Base-by-base conservation (phyloP, 2,329 filamentous ascomycete species). In the Cercospora nicotianae region DNA sequence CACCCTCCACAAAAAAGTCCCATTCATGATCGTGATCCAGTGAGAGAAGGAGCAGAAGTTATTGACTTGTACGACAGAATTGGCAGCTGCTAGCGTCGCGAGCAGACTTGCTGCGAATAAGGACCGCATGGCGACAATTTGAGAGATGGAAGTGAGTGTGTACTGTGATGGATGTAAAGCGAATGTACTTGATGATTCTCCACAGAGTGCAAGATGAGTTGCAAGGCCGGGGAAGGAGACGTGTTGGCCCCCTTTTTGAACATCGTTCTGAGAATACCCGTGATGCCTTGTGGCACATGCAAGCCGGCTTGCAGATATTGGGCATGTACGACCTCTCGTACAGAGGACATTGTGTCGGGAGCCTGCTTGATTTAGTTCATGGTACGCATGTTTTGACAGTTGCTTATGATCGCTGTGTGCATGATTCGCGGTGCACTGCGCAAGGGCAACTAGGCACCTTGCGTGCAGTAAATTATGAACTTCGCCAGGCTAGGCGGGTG, bases 1-100 rank as follows among this genome's bases (percentile, higher is more conserved):
- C 63, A 18, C 63, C 64, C 20, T 62, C 48, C 8, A 69, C 70
- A 8, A 64, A 61, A 70, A 70, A 7, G 69, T 67, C 31, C 71
- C 69, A 63, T 75, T 73, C 67, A 69, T 67, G 63, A 73, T 70
- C 20, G 74, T 75, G 55, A 78, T 65, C 64, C 66, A 78, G 53
- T 76, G 66, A 12, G 66, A 63, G 30, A 67, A 59, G 12, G 65
- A 39, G 70, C 77, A 79, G 68, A 73, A 73, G 65, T 76, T 76
- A 60, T 72, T 65, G 67, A 79, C 68, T 36, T 70, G 58, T 8
- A 72, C 65, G 16, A 59, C 16, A 2, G 71, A 67, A 5, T 66
- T 66, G 8, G 63, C 33, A 23, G 66, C 45, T 68, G 69, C 60
- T 20, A 64, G 10, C 39, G 66, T 39, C 9, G 48, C 31, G 9